phyloP scores from a whole-genome alignment of 306 rosid species.

The Vigna mungo region DNA sequence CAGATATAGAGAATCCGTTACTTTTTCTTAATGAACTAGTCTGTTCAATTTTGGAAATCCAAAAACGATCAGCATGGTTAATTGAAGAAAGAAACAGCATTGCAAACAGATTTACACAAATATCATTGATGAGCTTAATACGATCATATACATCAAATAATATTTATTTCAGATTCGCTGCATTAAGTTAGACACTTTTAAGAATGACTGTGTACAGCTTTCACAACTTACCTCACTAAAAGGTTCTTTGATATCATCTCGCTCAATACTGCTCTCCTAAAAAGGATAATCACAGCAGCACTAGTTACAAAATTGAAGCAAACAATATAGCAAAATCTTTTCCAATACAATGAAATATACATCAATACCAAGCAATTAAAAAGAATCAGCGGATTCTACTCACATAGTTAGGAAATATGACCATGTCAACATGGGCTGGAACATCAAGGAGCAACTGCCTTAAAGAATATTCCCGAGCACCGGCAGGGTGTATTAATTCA shows the following conservation, averaged over 20 bases:
- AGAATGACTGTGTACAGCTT: constrained; percentile 35
- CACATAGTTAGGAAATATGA: constrained; percentile 95
- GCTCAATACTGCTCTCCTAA: constrained; percentile 94
- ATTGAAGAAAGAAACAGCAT: constrained; percentile 33
- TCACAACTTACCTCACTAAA: constrained; percentile 78
- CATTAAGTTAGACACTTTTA: constrained; percentile 22
- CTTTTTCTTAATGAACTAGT: constrained; percentile 6
- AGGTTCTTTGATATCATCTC: constrained; percentile 94
- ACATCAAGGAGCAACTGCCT: constrained; percentile 91
- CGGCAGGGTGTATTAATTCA: constrained; percentile 94
- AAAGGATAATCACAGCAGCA: constrained; percentile 33
- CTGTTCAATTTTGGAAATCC: neutral
- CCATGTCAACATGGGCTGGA: constrained; percentile 92
- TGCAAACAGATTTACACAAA: neutral
- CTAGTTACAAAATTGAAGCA: constrained; percentile 42
- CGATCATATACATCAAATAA: constrained; percentile 23
- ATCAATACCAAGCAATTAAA: constrained; percentile 18
- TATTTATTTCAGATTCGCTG: constrained; percentile 14
- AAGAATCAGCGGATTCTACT: constrained; percentile 51
- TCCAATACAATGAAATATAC: constrained; percentile 35
- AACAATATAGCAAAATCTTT: constrained; percentile 19
- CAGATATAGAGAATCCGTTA: constrained; percentile 4
- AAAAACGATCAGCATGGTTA: constrained; percentile 11
- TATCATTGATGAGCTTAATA: constrained; percentile 3
- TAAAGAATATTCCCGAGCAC: constrained; percentile 87